Evolutionary conservation across 2,329 filamentous ascomycete genomes (phyloP), one percentile per base, ranked within the genome.

Genomic region (Penicillium sp.): DNA sequence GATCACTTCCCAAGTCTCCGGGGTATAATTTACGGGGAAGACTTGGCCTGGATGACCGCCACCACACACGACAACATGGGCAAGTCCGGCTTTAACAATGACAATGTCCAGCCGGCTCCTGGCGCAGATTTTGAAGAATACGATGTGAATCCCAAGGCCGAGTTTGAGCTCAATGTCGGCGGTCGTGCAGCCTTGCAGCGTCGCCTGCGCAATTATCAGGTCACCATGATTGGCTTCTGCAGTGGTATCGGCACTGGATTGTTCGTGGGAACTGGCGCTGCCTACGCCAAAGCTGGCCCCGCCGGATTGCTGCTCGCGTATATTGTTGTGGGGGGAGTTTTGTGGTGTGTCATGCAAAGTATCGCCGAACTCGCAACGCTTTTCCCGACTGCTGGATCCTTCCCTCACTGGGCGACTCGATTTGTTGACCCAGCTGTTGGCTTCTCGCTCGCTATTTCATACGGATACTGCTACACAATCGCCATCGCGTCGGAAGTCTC

Each of bases 401-500:
- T 96, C 71, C 91, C 90, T 1, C 87, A 90, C 10, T 96, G 92
- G 78, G 93, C 92, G 18, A 96, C 90, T 10, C 85, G 92, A 13
- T 96, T 97, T 68, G 76, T 97, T 32, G 91, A 96, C 69, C 92
- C 92, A 1, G 90, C 92, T 0, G 95, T 91, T 88, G 91, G 91
- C 0, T 95, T 95, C 70, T 90, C 90, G 38, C 92, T 96, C 87
- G 91, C 71, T 13, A 70, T 72, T 20, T 71, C 69, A 86, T 48
- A 95, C 89, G 90, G 94, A 90, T 73, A 94, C 92, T 74, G 90
- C 87, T 37, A 76, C 92, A 69, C 89, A 89, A 78, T 96, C 89
- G 92, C 81, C 89, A 35, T 84, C 87, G 52, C 85, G 88, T 8
- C 76, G 18, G 91, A 96, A 71, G 86, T 93, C 45, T 90, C 94